A percentile compares a stretch with the other conserved stretches of the same genome.
Conservation (phyloP, 2,329 filamentous ascomycete species). For the Domatiomyces catenatus region DNA sequence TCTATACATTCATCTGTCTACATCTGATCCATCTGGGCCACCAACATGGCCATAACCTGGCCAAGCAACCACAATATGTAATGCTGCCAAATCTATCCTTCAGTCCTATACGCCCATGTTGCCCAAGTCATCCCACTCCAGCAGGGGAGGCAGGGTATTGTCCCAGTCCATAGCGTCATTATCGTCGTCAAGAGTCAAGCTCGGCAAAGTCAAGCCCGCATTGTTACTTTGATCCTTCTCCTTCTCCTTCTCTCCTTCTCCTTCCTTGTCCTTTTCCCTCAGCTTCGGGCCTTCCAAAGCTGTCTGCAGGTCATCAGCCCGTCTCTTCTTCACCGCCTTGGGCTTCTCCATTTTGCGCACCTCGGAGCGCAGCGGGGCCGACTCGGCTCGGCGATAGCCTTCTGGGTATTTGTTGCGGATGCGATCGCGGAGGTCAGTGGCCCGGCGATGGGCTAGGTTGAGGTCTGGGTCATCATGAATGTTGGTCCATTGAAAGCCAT, state of each 20-base stretch:
- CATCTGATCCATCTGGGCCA: not conserved
- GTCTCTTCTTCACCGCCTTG: constrained; percentile 2
- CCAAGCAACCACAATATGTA: no score
- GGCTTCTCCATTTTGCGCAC: constrained; percentile 12
- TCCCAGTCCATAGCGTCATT: constrained; percentile 14
- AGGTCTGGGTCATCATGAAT: constrained; percentile 42
- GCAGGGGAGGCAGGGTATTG: constrained; percentile 15
- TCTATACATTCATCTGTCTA: not conserved
- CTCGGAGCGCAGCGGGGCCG: constrained; percentile 16
- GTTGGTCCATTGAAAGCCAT: constrained; percentile 45
- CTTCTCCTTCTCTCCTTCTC: constrained; percentile 3
- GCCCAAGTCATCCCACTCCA: constrained; percentile 15
- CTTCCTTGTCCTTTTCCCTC: constrained; percentile 3
- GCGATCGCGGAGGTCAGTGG: constrained; percentile 46
- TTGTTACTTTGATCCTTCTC: constrained; percentile 2
- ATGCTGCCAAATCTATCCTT: not conserved
- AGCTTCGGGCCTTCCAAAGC: no score
- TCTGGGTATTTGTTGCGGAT: constrained; percentile 46
- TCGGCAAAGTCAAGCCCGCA: constrained; percentile 12
- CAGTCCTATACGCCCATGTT: constrained; percentile 1
- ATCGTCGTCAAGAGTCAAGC: constrained; percentile 12
- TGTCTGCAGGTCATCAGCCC: not conserved
- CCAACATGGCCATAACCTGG: not conserved
- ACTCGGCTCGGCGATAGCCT: constrained; percentile 36
- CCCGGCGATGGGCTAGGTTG: constrained; percentile 35